Evolutionary conservation across 2,329 filamentous ascomycete genomes (phyloP).

Genomic region (Hirsutella rhossiliensis): DNA sequence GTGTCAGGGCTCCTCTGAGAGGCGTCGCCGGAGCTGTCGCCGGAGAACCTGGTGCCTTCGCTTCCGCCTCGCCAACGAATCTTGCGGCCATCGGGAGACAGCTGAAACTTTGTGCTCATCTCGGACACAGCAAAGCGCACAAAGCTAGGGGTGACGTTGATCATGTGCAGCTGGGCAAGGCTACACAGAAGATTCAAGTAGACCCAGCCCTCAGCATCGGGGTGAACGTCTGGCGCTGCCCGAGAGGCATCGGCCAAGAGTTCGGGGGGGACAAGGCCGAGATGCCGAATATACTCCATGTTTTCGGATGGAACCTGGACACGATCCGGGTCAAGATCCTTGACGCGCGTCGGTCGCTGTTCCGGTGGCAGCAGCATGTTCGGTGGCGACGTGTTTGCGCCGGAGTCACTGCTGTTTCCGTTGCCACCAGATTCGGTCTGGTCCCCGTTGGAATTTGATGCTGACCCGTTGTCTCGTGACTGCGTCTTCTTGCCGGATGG

Average conservation of each 20-base stretch:
- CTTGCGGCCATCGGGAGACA: conserved; percentile 67
- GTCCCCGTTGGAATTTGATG: conserved; percentile 35
- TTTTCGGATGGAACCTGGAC: conserved; percentile 65
- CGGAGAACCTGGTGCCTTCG: conserved; percentile 52
- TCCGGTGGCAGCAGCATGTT: conserved; percentile 35
- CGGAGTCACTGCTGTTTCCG: conserved; percentile 10
- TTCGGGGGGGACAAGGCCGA: conserved; percentile 54
- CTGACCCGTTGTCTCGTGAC: conserved; percentile 30
- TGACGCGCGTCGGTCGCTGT: conserved; percentile 64
- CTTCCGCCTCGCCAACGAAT: conserved; percentile 66
- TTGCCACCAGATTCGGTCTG: conserved; percentile 30
- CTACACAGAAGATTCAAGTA: conserved; percentile 72
- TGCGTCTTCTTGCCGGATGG: conserved; percentile 24
- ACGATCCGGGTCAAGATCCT: conserved; percentile 70
- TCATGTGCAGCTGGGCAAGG: conserved; percentile 73
- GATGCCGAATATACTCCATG: conserved; percentile 65
- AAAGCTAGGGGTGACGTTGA: conserved; percentile 71
- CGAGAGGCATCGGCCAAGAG: conserved; percentile 28
- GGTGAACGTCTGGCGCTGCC: conserved; percentile 33
- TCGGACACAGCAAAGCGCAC: conserved; percentile 60
- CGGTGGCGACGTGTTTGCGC: conserved; percentile 27
- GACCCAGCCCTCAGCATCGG: conserved; percentile 64
- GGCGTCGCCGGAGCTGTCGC: conserved; percentile 44
- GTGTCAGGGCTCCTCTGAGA: conserved; percentile 35
- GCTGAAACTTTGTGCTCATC: conserved; percentile 62